phyloP scores from a whole-genome alignment of 23 red algal species.

The Gracilaria domingensis region DNA sequence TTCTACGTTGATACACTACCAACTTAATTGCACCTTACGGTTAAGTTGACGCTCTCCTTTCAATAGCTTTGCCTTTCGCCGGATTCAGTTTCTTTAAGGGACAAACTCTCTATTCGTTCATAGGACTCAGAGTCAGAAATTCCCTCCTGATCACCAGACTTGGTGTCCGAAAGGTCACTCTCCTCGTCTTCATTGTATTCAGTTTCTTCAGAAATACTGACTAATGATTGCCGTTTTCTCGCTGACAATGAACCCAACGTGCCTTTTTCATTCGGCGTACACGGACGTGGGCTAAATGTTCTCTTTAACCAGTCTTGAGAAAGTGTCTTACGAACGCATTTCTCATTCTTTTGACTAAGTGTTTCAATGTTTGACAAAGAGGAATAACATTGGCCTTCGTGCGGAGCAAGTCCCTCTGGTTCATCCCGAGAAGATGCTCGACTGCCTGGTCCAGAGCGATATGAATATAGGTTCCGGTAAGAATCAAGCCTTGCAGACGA shows the following conservation, averaged over 20 bases:
- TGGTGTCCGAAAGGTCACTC: constrained; percentile 11
- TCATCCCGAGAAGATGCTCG: neutral
- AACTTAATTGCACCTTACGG: too few relatives aligned
- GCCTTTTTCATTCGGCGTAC: neutral
- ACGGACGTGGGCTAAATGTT: constrained; percentile 44
- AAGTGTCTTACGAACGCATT: constrained; percentile 39
- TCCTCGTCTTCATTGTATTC: neutral
- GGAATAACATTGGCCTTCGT: neutral
- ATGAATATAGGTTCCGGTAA: neutral
- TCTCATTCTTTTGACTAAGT: constrained; percentile 15
- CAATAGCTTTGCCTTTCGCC: too few relatives aligned
- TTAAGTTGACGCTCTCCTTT: too few relatives aligned
- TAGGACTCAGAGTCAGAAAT: neutral
- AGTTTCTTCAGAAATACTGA: constrained; percentile 34
- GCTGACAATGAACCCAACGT: neutral
- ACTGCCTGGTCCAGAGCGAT: neutral
- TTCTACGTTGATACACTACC: neutral
- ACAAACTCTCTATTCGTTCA: neutral
- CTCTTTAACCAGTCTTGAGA: constrained; percentile 57
- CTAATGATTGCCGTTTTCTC: neutral
- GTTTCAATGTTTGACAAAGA: neutral
- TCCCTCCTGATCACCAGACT: neutral
- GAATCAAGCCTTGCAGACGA: neutral
- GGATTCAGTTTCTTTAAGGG: too few relatives aligned
- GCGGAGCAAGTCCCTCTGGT: neutral